Conservation (phyloP, 2,329 filamentous ascomycete genomes). For the Apiospora arundinis region DNA sequence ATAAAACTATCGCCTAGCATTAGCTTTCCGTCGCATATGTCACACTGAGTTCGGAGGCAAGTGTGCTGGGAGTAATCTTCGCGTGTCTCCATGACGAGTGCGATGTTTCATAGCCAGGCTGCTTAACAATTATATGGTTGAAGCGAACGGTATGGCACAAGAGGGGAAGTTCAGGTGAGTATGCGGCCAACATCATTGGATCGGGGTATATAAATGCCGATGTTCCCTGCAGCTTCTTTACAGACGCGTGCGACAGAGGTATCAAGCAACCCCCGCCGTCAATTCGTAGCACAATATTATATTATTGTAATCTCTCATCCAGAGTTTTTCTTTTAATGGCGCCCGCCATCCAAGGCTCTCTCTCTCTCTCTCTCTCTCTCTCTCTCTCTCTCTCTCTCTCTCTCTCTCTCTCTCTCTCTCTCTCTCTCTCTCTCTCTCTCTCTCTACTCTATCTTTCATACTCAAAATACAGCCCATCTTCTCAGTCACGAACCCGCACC, state of each 20-base stretch:
- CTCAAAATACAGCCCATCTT: background rate
- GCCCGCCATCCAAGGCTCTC: background rate
- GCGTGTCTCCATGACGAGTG: no score
- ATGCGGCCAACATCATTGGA: background rate
- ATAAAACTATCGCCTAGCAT: background rate
- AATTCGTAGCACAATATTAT: background rate
- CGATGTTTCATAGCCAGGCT: background rate
- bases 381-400: no score
- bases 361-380: no score
- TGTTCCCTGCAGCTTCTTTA: background rate
- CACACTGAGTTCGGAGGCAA: background rate
- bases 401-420: no score
- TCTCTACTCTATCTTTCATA: background rate
- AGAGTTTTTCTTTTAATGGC: background rate
- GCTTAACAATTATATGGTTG: background rate
- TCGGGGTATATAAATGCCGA: background rate
- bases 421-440: no score
- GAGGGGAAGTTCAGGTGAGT: background rate
- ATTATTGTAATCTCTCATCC: conserved; percentile 5
- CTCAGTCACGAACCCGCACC: conserved; percentile 57
- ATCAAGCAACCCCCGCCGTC: background rate
- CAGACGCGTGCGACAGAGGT: background rate
- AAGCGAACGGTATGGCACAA: background rate
- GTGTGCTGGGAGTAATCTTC: background rate
- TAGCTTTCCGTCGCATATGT: background rate